phyloP scores from a whole-genome alignment of 352 stramenopile species.

The Lagenidium sp. region DNA sequence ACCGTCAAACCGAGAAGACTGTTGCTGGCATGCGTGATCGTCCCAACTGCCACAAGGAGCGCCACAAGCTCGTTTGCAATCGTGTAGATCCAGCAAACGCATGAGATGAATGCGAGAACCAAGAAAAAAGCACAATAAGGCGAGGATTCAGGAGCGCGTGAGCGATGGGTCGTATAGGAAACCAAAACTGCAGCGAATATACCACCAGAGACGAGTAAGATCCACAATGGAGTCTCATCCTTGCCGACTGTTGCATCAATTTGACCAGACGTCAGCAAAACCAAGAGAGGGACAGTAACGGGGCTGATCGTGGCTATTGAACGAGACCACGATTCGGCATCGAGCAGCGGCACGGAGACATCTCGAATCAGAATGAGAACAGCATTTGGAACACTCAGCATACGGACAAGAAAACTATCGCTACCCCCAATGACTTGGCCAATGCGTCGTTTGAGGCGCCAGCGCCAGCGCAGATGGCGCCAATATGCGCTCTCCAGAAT shows the following conservation, averaged over 20 bases:
- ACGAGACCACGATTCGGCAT: conserved; percentile 67
- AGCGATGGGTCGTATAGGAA: conserved; percentile 58
- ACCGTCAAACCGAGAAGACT: conserved; percentile 73
- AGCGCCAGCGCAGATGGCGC: conserved; percentile 66
- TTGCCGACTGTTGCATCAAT: conserved; percentile 16
- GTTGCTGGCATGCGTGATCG: conserved; percentile 68
- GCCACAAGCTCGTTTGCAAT: conserved; percentile 84
- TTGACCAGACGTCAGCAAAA: conserved; percentile 51
- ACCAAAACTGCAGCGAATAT: conserved; percentile 45
- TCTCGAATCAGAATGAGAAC: conserved; percentile 46
- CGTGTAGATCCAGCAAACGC: conserved; percentile 89
- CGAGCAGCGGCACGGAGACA: conserved; percentile 59
- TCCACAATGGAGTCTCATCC: conserved; percentile 27
- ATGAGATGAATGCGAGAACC: conserved; percentile 65
- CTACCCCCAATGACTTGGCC: conserved; percentile 30
- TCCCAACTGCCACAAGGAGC: conserved; percentile 61
- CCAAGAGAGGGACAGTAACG: conserved; percentile 77
- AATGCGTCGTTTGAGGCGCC: conserved; percentile 43
- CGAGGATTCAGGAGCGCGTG: conserved; percentile 36
- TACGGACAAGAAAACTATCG: conserved; percentile 30
- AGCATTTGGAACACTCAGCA: conserved; percentile 39
- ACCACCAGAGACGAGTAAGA: conserved; percentile 14
- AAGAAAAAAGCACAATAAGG: conserved; percentile 46
- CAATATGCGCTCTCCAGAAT: conserved; percentile 46
- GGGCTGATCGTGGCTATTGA: conserved; percentile 78